Percentiles rank a stretch among this genome's conserved stretches.
Conservation (phyloP, 1,284 basidiomycete genomes). For the Exobasidium rhododendri region DNA sequence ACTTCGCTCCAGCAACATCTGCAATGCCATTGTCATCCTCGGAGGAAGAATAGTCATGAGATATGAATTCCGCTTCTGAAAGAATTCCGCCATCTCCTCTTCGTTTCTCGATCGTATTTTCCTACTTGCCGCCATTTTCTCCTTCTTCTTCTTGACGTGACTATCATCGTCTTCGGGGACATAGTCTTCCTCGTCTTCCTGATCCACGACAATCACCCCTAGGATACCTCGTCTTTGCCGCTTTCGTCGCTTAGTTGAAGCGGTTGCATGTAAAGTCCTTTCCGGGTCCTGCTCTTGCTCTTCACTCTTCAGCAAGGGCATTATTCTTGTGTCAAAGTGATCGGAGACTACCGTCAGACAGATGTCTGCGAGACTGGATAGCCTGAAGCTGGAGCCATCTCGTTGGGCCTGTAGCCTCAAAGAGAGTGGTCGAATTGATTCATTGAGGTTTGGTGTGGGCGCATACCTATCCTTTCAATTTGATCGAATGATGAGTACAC, state of each 20-base stretch:
- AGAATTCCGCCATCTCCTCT: neutral
- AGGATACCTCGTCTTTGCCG: neutral
- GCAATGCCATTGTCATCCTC: neutral
- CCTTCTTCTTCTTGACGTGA: neutral
- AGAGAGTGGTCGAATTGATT: neutral
- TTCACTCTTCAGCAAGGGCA: neutral
- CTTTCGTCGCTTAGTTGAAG: neutral
- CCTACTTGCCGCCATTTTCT: neutral
- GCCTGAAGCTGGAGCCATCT: constrained; percentile 1
- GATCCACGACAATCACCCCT: neutral
- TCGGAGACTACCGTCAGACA: neutral
- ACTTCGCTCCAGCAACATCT: neutral
- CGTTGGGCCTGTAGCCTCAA: neutral
- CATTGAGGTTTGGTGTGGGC: neutral
- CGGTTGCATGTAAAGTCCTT: neutral
- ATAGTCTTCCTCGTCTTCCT: constrained; percentile 7
- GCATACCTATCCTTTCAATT: constrained; percentile 1
- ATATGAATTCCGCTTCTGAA: neutral
- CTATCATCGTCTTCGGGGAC: constrained; percentile 2
- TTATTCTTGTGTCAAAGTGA: neutral
- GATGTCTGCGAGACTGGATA: neutral
- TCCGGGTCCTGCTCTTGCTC: neutral
- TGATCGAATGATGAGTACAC: neutral
- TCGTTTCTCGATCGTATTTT: neutral
- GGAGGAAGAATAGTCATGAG: constrained; percentile 5